Evolutionary conservation across 2,329 filamentous ascomycete genomes (phyloP), one percentile per base, ranked within the genome.

Genomic region (Hypocreales sp.): DNA sequence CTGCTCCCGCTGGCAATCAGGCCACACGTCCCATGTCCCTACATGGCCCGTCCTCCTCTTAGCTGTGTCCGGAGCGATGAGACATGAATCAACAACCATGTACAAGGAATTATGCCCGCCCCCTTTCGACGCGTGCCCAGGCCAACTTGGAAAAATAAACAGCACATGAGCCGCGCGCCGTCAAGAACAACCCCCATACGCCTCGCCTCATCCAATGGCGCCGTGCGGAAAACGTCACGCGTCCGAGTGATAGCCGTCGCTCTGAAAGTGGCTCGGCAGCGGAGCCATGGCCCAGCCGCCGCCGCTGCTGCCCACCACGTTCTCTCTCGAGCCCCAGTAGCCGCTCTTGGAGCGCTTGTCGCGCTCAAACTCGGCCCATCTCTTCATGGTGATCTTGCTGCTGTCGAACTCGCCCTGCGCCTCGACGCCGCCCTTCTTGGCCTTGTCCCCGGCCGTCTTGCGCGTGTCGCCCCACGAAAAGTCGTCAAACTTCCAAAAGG

Each of bases 401-500:
- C 80, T 92, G 55, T 98, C 92, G 45, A 98, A 98, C 54, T 95
- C 90, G 37, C 90, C 90, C 54, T 94, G 83, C 36, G 78, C 78
- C 45, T 87, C 86, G 35, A 84, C 74, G 18, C 82, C 81, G 3
- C 69, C 80, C 58, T 87, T 90, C 62, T 87, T 86, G 10, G 72
- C 77, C 59, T 79, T 82, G 47, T 93, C 87, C 16, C 86, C 86
- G 0, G 77, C 81, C 22, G 87, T 93, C 70, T 95, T 92, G 35
- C 90, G 74, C 30, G 90, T 98, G 37, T 98, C 92, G 45, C 90
- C 90, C 90, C 90, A 98, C 31, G 81, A 92, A 64, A 98, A 98
- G 60, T 98, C 90, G 51, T 98, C 90, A 50, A 98, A 98, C 59
- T 98, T 95, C 90, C 90, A 98, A 64, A 87, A 98, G 4, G 90